These are phyloP conservation scores for Trichosporon sp. DNA, from an alignment of 1,284 basidiomycete genomes.

Conservation along the genomic window DNA sequence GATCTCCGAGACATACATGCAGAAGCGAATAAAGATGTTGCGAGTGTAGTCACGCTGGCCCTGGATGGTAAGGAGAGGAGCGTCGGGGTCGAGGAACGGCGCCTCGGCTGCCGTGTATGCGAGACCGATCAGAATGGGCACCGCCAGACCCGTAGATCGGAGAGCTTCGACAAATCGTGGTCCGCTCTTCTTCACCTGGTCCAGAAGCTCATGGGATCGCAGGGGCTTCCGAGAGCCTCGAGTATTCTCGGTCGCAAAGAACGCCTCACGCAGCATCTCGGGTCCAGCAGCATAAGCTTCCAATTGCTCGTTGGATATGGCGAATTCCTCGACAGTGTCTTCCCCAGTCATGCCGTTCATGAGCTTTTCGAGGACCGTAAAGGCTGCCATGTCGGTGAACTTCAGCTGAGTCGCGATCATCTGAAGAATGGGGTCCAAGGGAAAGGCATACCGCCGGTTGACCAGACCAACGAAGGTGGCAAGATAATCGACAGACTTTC, in stretches of 20 bases:
- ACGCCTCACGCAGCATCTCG: slow-evolving; percentile 73
- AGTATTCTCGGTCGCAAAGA: slow-evolving; percentile 49
- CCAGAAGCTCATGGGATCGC: slow-evolving; percentile 12
- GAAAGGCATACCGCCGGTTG: slow-evolving; percentile 75
- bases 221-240: slow-evolving; percentile 20
- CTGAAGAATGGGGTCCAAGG: slow-evolving; percentile 75
- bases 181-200: slow-evolving; percentile 36
- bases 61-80: slow-evolving; percentile 47
- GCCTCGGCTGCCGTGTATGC: slow-evolving; percentile 64
- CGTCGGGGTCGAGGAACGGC: slow-evolving; percentile 26
- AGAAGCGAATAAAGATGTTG: slow-evolving; percentile 54
- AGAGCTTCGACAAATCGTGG: slow-evolving; percentile 64
- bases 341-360: slow-evolving; percentile 95
- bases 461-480: slow-evolving; percentile 90
- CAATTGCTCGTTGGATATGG: slow-evolving; percentile 78
- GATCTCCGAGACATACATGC: slow-evolving; percentile 49
- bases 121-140: slow-evolving; percentile 79
- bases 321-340: slow-evolving; percentile 70
- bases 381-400: slow-evolving; percentile 75
- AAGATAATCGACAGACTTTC: slow-evolving; percentile 65
- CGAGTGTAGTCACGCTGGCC: slow-evolving; percentile 44
- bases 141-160: slow-evolving; percentile 64
- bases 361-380: slow-evolving; percentile 84
- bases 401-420: slow-evolving; percentile 89
- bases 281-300: slow-evolving; percentile 84